Percentiles rank a stretch among this genome's conserved stretches.
Evolutionary conservation across 2,329 filamentous ascomycete genomes (phyloP).

Genomic region (Corniculantispora saksenae): DNA sequence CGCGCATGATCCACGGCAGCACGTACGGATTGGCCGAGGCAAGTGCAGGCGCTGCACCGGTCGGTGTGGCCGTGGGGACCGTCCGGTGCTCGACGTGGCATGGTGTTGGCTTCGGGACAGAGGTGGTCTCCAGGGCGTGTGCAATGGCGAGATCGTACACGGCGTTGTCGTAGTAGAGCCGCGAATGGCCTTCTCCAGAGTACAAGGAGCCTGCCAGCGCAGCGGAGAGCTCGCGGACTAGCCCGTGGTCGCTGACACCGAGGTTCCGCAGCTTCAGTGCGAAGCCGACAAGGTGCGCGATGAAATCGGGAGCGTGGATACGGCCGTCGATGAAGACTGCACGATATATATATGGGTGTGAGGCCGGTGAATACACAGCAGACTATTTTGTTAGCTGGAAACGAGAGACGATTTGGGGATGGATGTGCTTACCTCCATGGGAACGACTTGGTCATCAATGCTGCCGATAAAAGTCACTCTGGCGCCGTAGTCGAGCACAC

Average conservation of each 20-base stretch:
- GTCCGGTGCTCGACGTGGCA: slow-evolving; percentile 25
- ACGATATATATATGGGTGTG: slow-evolving; percentile 90
- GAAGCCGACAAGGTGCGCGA: slow-evolving; percentile 90
- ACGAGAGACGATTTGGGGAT: not conserved
- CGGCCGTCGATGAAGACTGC: slow-evolving; percentile 95
- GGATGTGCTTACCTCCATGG: slow-evolving; percentile 67
- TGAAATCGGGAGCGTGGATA: slow-evolving; percentile 89
- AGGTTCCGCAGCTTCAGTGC: slow-evolving; percentile 91
- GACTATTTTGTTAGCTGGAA: slow-evolving; percentile 53
- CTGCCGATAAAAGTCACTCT: slow-evolving; percentile 87
- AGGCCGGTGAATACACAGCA: slow-evolving; percentile 80
- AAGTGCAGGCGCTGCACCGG: slow-evolving; percentile 32
- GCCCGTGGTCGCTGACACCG: slow-evolving; percentile 87
- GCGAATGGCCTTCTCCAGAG: slow-evolving; percentile 87
- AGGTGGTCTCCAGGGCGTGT: slow-evolving; percentile 69
- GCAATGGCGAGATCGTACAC: slow-evolving; percentile 80
- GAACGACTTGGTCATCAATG: slow-evolving; percentile 95
- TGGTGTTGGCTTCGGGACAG: slow-evolving; percentile 24
- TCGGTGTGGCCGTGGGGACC: slow-evolving; percentile 26
- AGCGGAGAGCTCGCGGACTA: slow-evolving; percentile 85
- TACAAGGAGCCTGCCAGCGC: slow-evolving; percentile 91
- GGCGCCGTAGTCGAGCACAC: slow-evolving; percentile 75
- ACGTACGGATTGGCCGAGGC: slow-evolving; percentile 78
- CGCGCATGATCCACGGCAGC: slow-evolving; percentile 93
- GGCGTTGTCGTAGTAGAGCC: slow-evolving; percentile 84